A percentile compares a stretch with the other conserved stretches of the same genome.
Evolutionary conservation across 2,329 filamentous ascomycete species (phyloP).

Genomic region (Pezicula carpinea): DNA sequence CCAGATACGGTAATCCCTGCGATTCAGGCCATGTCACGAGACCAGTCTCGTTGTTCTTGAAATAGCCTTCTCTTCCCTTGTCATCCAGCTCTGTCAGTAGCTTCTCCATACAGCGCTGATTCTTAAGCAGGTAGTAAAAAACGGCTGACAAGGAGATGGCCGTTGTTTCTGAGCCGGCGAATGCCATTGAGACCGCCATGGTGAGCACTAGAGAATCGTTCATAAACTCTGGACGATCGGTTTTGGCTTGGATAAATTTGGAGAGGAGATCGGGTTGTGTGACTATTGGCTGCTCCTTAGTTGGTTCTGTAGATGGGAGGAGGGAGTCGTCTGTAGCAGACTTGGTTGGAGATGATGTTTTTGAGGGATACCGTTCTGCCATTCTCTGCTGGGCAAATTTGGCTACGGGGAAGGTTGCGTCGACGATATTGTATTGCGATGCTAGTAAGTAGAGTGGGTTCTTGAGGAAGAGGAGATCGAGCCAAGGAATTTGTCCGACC

Average conservation of each 20-base stretch:
- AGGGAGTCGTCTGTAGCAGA: conserved; percentile 1
- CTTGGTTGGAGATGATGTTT: conserved; percentile 14
- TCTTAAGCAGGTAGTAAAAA: conserved; percentile 70
- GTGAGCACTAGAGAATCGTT: conserved; percentile 64
- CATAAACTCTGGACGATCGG: conserved; percentile 68
- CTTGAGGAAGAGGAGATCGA: conserved; percentile 67
- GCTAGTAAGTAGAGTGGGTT: conserved; percentile 68
- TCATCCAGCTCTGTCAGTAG: conserved; percentile 60
- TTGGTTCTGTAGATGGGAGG: conserved; percentile 15
- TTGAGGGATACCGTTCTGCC: conserved; percentile 50
- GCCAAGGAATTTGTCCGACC: conserved; percentile 70
- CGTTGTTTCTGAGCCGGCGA: conserved; percentile 76
- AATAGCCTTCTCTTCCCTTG: conserved; percentile 46
- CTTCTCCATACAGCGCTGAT: conserved; percentile 48
- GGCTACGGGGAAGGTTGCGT: conserved; percentile 67
- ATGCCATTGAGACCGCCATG: conserved; percentile 67
- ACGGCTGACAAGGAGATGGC: conserved; percentile 68
- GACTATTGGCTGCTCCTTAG: conserved; percentile 2
- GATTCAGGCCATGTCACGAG: conserved; percentile 66
- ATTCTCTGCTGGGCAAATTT: conserved; percentile 66
- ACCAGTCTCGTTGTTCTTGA: conserved; percentile 47
- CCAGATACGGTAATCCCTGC: conserved; percentile 69
- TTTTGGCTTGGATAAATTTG: conserved; percentile 66
- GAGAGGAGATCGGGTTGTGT: conserved; percentile 58
- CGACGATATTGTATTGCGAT: conserved; percentile 61